Evolutionary conservation across 768 basidiomycete species (phyloP).

Genomic region (Mycena kentingensis): DNA sequence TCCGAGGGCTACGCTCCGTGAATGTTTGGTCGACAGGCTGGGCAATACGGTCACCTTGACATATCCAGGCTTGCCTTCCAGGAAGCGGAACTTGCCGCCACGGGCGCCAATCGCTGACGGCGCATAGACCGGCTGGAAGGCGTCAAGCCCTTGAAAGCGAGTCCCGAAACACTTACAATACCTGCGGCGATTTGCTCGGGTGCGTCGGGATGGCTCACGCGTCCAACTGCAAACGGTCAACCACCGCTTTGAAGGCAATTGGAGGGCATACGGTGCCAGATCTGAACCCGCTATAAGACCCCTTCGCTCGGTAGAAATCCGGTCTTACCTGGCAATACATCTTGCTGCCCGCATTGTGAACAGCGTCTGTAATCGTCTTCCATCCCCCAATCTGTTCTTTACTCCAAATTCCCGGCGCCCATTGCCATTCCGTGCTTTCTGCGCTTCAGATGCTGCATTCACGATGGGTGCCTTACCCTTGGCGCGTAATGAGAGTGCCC

Average conservation of each 20-base stretch:
- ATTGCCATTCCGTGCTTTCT: constrained; percentile 28
- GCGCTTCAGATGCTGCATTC: no score
- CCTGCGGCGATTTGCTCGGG: constrained; percentile 40
- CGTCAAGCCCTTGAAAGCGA: background rate
- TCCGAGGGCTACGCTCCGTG: constrained; percentile 6
- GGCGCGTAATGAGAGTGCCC: constrained; percentile 41
- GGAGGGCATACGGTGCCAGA: constrained; percentile 28
- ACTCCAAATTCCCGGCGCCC: constrained; percentile 45
- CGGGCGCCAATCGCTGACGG: constrained; percentile 32
- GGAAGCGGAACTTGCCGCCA: constrained; percentile 31
- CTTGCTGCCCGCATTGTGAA: constrained; percentile 45
- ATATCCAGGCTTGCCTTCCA: constrained; percentile 30
- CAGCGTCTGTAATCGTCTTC: constrained; percentile 46
- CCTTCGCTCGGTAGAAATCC: background rate
- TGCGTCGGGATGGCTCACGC: constrained; percentile 2
- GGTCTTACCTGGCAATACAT: constrained; percentile 46
- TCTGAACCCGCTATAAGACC: constrained; percentile 32
- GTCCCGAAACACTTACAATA: constrained; percentile 36
- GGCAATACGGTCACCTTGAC: constrained; percentile 16
- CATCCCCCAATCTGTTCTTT: constrained; percentile 45
- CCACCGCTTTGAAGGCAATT: background rate
- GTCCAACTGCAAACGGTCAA: background rate
- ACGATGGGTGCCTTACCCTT: no score
- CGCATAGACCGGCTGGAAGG: constrained; percentile 41
- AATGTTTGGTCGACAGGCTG: background rate